Conservation (phyloP, 768 basidiomycete species). For the Mycena filopes region DNA sequence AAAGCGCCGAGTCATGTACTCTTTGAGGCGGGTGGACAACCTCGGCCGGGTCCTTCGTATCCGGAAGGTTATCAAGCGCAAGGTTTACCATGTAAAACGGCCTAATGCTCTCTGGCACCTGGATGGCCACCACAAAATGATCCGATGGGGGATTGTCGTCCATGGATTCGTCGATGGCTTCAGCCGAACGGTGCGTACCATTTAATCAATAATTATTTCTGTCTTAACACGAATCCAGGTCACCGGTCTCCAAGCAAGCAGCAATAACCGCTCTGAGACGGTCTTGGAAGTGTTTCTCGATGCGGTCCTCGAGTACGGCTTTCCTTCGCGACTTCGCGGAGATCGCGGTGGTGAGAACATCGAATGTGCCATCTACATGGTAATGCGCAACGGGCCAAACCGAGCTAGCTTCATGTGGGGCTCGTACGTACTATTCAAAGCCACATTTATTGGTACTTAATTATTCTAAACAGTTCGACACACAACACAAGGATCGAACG, state of each 20-base stretch:
- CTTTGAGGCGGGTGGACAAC: conserved; percentile 35
- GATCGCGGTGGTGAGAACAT: conserved; percentile 43
- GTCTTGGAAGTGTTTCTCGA: conserved; percentile 21
- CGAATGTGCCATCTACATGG: conserved; percentile 39
- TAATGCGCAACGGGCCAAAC: conserved; percentile 34
- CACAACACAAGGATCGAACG: conserved; percentile 43
- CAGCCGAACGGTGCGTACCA: conserved; percentile 38
- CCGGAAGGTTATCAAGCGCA: conserved; percentile 22
- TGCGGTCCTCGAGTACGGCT: not conserved
- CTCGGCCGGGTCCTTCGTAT: conserved; percentile 32
- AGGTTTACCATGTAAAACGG: conserved; percentile 29
- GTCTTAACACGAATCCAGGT: conserved; percentile 12
- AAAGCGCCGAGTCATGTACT: conserved; percentile 17
- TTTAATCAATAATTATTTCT: not conserved
- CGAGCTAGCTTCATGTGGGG: conserved; percentile 31
- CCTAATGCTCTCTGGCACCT: conserved; percentile 39
- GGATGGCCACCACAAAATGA: conserved; percentile 42
- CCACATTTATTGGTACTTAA: conserved; percentile 34
- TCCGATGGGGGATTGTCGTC: conserved; percentile 40
- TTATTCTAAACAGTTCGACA: not conserved
- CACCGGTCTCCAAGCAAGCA: conserved; percentile 23
- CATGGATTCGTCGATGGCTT: conserved; percentile 45
- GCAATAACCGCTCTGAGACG: conserved; percentile 20
- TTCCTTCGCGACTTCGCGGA: conserved; percentile 36
- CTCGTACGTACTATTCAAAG: conserved; percentile 1